Evolutionary conservation across 192 early-diverging fungal genomes (phyloP), one percentile per base, ranked within the genome.

Genomic region (Coemansia asiatica): DNA sequence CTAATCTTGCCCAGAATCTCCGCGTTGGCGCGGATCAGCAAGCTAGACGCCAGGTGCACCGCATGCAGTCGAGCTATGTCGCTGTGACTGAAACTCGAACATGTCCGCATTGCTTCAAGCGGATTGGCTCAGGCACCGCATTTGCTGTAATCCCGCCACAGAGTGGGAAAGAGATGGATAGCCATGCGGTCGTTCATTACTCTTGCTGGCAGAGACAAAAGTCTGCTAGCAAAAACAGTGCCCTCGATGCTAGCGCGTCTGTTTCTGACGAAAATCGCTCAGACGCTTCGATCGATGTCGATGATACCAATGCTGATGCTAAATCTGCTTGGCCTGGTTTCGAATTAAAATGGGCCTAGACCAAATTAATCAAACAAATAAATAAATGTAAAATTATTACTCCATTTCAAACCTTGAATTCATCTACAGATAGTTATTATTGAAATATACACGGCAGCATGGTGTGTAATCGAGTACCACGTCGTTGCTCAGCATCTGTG

Each of bases 71-170:
- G 35, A 64, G 60, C 28, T 66, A 50, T 47, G 66, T 84, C 6
- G 63, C 69, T 21, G 56, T 84, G 8, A 64, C 77, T 4, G 74
- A 80, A 38, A 77, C 68, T 12, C 66, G 77, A 19, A 72, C 71
- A 3, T 84, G 83, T 35, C 77, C 78, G 18, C 74, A 77, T 9
- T 84, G 83, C 61, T 56, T 81, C 25, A 84, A 84, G 71, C 74
- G 83, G n/a, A 84, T 84, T 25, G 83, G 83, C 46, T 64, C 73
- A 7, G 74, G 77, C 59, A 70, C 71, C 6, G 77, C 74, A 15
- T 84, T 77, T 70, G 78, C 78, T 5, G 65, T 84, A 36, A 65
- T 78, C 46, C 72, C 73, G 21, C 21, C 60, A 12, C 62, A 63
- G 7, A 46, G 56, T 18, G 38, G 22, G 21, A 40, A 26, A n/a